Conservation (phyloP, 1,284 basidiomycete species). For the Ustilago cynodontis region DNA sequence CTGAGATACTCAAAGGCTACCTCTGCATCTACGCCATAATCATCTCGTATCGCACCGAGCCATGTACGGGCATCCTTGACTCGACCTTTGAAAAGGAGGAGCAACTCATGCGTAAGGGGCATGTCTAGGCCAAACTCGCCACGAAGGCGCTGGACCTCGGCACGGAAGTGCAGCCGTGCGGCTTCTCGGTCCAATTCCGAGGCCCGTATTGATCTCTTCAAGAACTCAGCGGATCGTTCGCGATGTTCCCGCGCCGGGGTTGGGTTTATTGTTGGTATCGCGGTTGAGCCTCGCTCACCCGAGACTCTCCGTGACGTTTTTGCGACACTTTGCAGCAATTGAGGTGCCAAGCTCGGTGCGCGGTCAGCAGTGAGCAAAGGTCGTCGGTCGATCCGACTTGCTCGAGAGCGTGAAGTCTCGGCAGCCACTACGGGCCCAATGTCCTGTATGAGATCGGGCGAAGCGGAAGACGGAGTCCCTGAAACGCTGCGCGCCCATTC, state of each 20-base stretch:
- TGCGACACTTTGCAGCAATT: neutral
- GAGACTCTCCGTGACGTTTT: neutral
- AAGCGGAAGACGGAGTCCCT: conserved; percentile 12
- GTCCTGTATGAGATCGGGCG: neutral
- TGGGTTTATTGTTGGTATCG: neutral
- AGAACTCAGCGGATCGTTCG: neutral
- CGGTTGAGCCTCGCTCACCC: neutral
- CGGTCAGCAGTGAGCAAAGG: neutral
- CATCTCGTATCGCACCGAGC: conserved; percentile 18
- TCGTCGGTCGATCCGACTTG: conserved; percentile 25
- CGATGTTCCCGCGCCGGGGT: neutral
- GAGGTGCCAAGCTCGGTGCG: conserved; percentile 10
- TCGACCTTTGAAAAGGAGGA: conserved; percentile 24
- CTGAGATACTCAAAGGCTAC: conserved; percentile 47
- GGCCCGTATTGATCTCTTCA: neutral
- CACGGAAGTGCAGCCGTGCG: conserved; percentile 28
- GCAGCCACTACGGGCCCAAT: conserved; percentile 3
- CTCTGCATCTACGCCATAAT: conserved; percentile 21
- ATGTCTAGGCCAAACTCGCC: conserved; percentile 26
- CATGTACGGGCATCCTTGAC: conserved; percentile 33
- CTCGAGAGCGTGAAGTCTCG: conserved; percentile 23
- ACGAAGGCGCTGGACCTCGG: conserved; percentile 22
- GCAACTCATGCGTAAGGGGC: conserved; percentile 8
- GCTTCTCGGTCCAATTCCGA: conserved; percentile 16
- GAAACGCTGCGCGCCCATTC: conserved; percentile 40